Evolutionary conservation across 495 filamentous ascomycete genomes (phyloP), one percentile per base, ranked within the genome.

Genomic region (Xylaria palmicola): DNA sequence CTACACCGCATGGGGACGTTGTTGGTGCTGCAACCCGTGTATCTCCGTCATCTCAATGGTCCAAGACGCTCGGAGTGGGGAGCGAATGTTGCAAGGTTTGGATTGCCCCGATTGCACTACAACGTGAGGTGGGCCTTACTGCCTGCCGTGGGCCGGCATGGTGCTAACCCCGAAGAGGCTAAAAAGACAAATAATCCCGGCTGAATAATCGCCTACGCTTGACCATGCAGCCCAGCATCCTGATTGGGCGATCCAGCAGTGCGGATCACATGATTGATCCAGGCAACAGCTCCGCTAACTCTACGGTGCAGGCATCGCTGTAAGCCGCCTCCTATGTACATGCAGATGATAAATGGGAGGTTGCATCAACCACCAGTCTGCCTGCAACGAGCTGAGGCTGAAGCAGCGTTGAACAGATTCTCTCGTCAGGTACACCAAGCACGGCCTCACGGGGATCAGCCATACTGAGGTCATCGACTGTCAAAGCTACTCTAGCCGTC

Each of bases 241-340:
- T 64, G 59, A 68, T 51, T 68, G 65, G 68, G n/a, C 19, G 2
- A 34, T 26, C 39, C 15, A 10, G 3, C 36, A 27, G 4, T 12
- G 19, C 41, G 9, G 13, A 29, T 71, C 69, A 71, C 69, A 71
- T 71, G 69, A 71, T 53, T 22, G 12, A 7, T 5, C 57, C 62
- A 61, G 59, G 65, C 66, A 53, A 34, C 32, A 26, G 30, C 22
- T 4, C 20, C 6, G 22, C 49, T 27, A 9, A 12, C 20, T 8
- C 15, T 7, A 13, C 13, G n/a, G n/a, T n/a, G n/a, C n/a, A n/a
- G n/a, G n/a, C n/a, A n/a, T n/a, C n/a, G n/a, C n/a, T n/a, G n/a
- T n/a, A n/a, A n/a, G n/a, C n/a, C n/a, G n/a, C n/a, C n/a, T n/a
- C n/a, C n/a, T n/a, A n/a, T n/a, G n/a, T n/a, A n/a, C n/a, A n/a